Base-by-base conservation (phyloP, 345 rosid genomes). In the Noccaea caerulescens region DNA sequence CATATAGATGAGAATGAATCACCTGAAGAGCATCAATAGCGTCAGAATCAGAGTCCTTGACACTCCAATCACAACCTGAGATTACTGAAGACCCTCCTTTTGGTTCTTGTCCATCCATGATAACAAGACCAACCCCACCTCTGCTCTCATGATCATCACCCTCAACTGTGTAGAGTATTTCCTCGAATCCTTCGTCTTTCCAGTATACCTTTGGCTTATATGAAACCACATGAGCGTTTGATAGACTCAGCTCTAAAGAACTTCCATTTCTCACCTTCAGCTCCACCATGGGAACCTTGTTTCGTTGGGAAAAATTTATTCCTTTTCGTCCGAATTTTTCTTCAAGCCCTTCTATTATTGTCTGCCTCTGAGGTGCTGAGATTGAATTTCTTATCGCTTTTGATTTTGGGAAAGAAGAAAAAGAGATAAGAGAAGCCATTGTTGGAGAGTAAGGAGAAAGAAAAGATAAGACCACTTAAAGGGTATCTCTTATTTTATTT, bases 21-120 rank as follows among this genome's bases (percentile, higher is more conserved):
- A 90, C 97, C 97, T 93, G 97, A 56, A 91, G 82, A 37, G 97
- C 94, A 78, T 89, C 97, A 72, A 89, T 89, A 80, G 97, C 76
- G 42, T 93, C 98, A 23, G 85, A 87, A 79, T 90, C 97, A 60
- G 80, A 86, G 66, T 83, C 96, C 76, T 83, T 86, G 3, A 93
- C 87, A 69, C 72, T 85, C 97, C 98, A 90, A 42, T 83, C 76
- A 76, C 81, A 83, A 37, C 62, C 64, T 34, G 85, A 68, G 51
- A 84, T 10, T 14, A 79, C 59, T 10, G 77, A 66, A 63, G 79
- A 72, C 45, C 13, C 49, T 20, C 71, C 83, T 80, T 85, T 83
- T 5, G 93, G 79, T 45, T 79, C 50, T 4, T 84, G 69, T 58
- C 81, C 90, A 57, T 87, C 83, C 44, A 63, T 7, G 44, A 93